Evolutionary conservation across 1,139 yeast species (phyloP), one percentile per base, ranked within the genome.

Genomic region (Yamadazyma dushanensis): DNA sequence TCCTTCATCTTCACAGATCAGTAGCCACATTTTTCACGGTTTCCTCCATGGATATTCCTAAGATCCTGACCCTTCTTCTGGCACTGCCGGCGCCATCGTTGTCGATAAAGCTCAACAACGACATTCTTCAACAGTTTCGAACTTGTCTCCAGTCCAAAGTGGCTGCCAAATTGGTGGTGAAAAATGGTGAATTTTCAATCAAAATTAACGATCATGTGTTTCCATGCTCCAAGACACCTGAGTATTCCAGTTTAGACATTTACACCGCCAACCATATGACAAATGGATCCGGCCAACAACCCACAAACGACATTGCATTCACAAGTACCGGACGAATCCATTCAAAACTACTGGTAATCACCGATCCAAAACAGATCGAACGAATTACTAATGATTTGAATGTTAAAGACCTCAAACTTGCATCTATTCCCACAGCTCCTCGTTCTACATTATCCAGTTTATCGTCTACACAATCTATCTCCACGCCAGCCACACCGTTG

Each of bases 211-310:
- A 63, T 17, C 39, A 50, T 8, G 45, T 49, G 19, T 66, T 55
- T 38, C 70, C 73, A 3, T 68, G 73, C 43, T 41, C 56, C 15
- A 53, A 52, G 30, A 49, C 60, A 16, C 66, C 66, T 5, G 75
- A 68, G 40, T 61, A 57, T 37, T 59, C 63, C 37, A 63, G 63
- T 36, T 59, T 66, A 20, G 70, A 66, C 40, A 46, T 68, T 9
- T 68, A 66, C 49, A 17, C 33, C 28, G 17, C 32, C 5, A n/a
- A n/a, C n/a, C n/a, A n/a, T n/a, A n/a, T n/a, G n/a, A n/a, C n/a
- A n/a, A n/a, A n/a, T n/a, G n/a, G n/a, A n/a, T n/a, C n/a, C n/a
- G n/a, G n/a, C n/a, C n/a, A 9, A 8, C 31, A 31, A 20, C 13
- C 4, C 29, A 11, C 15, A 17, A 5, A 5, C 10, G 17, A 10